Base-by-base conservation (phyloP, 2,329 filamentous ascomycete genomes). In the Verticillium tricorpus region DNA sequence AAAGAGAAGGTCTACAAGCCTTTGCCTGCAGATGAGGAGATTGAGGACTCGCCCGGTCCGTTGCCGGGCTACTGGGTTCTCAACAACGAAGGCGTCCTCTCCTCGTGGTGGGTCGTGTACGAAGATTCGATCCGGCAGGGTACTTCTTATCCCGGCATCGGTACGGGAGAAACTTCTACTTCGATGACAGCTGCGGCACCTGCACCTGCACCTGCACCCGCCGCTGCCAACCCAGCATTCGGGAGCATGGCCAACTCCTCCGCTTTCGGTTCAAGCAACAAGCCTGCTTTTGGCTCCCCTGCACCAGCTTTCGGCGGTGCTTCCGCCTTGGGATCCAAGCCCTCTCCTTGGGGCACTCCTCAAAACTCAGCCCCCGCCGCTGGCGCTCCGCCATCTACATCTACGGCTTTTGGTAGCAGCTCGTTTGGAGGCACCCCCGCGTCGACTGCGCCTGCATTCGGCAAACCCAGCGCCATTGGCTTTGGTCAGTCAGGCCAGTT, bases 91-190 rank as follows among this genome's bases (percentile, higher is more conserved):
- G 95, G 95, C 66, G 78, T 96, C 11, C 80, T 99, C 17, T 87
- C 86, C 56, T 84, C 88, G 14, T 99, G 94, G 93, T 97, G 94
- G 92, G 77, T 98, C 54, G 85, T 98, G 22, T 97, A 97, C 76
- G 86, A 90, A 39, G 92, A 96, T 52, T 93, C 94, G 2, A 88
- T 99, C 64, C 86, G 89, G 63, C 81, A 89, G 68, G 88, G 88
- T 3, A 86, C 85, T 7, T 85, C 86, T 0, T 98, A 93, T 73
- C 84, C 89, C 50, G 91, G 90, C 5, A 79, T 97, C 65, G 78
- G 82, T 50, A 78, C 76, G 55, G 78, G 78, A 35, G 78, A 80
- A 62, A 74, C 75, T 2, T 69, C 71, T 61, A 65, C 69, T 17
- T 57, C 71, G 22, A 60, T 69, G 34, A 62, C 72, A 66, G 68